Evolutionary conservation across 345 rosid genomes (phyloP).

Genomic region (Hibiscus tridactylites): DNA sequence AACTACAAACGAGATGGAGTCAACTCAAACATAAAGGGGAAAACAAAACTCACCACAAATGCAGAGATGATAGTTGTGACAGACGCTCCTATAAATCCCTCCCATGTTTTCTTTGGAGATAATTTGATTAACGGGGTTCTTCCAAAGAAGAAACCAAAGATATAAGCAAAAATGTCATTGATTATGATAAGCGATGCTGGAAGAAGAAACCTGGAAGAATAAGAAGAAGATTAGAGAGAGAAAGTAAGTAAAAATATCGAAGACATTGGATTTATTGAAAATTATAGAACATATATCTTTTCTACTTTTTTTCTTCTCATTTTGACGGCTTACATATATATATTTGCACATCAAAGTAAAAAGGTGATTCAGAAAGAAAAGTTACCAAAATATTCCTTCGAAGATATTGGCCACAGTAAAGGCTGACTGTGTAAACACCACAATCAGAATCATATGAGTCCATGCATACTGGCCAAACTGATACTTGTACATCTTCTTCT

Average conservation of each 20-base stretch:
- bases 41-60: slow-evolving; percentile 52
- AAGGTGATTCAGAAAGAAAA: neutral
- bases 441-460: slow-evolving; percentile 97
- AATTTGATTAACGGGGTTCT: slow-evolving; percentile 89
- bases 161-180: slow-evolving; percentile 85
- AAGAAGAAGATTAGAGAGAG: neutral
- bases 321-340: neutral
- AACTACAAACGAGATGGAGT: neutral
- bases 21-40: neutral
- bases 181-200: slow-evolving; percentile 90
- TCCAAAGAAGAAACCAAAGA: slow-evolving; percentile 95
- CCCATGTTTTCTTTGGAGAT: slow-evolving; percentile 99
- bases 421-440: slow-evolving; percentile 89
- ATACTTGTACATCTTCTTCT: slow-evolving; percentile 99
- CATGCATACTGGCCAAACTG: slow-evolving; percentile 99
- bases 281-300: neutral
- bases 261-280: neutral
- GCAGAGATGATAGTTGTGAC: slow-evolving; percentile 87
- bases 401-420: slow-evolving; percentile 97
- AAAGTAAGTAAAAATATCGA: neutral
- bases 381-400: slow-evolving; percentile 97
- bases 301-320: neutral
- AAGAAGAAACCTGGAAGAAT: slow-evolving; percentile 83
- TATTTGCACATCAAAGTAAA: neutral
- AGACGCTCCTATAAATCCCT: slow-evolving; percentile 95